Base-by-base conservation (phyloP, 768 basidiomycete species). In the Boletellus sp. region DNA sequence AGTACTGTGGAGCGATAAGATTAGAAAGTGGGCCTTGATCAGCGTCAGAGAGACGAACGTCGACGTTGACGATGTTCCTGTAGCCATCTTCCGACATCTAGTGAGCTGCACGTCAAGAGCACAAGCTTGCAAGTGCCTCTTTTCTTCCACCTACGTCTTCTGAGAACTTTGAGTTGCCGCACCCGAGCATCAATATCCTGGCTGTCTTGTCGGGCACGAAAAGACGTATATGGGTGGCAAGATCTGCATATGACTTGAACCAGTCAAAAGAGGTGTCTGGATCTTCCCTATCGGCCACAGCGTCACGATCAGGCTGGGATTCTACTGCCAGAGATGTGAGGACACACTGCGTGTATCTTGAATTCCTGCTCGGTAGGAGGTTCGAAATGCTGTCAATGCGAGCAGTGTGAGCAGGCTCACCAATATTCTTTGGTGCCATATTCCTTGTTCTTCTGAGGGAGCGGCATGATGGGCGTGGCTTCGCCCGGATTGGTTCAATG, bases 1-100 rank as follows among this genome's bases (percentile, higher is more conserved):
- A 92, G 64, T 91, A 93, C 87, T 90, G 37, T 28, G 12, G 45
- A 35, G 31, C 4, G 34, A 31, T 47, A 42, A 54, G 48, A 45
- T 42, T 2, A 13, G 42, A 6, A 8, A 9, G n/a, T 17, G 19
- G n/a, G 17, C 20, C 23, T 24, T 40, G 24, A 35, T 7, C 15
- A n/a, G 34, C n/a, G 15, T 13, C 28, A 22, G 43, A 24, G 31
- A 62, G 78, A 57, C 55, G 13, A 28, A 89, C 89, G 53, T 93
- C 91, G 15, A 81, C 72, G 62, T 92, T 93, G 53, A 84, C 78
- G 43, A 94, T 87, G 52, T 85, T 82, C 55, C 72, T 79, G 67
- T 90, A 94, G 2, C 89, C 89, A 56, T 90, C 88, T 52, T 90
- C 85, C 74, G 86, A 92, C 88, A 93, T 88, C 85, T 91, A 43